These are phyloP conservation scores for Colletotrichum cuscutae DNA, from an alignment of 2,329 filamentous ascomycete species.

Conservation along the genomic window DNA sequence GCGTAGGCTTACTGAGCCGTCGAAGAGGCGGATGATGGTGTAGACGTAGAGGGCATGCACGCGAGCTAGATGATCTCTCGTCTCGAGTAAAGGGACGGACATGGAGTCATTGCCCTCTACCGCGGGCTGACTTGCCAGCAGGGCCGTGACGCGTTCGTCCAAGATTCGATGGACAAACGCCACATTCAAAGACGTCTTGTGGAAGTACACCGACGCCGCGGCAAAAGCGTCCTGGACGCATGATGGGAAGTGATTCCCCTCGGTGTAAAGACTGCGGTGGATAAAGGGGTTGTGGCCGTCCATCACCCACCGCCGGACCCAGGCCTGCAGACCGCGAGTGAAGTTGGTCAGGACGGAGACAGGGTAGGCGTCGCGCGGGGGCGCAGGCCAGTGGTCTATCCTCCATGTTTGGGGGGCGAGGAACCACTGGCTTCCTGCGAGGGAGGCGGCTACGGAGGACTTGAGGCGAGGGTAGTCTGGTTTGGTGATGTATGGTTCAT, in stretches of 20 bases:
- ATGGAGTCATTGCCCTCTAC: conserved; percentile 1
- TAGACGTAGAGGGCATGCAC: conserved; percentile 39
- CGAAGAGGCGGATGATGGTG: conserved; percentile 39
- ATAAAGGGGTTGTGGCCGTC: conserved; percentile 41
- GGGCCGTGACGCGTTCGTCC: conserved; percentile 34
- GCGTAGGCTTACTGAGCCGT: conserved; percentile 38
- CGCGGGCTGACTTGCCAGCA: conserved; percentile 31
- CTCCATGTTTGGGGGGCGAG: conserved; percentile 36
- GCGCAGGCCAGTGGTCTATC: conserved; percentile 24
- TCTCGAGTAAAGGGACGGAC: conserved; percentile 3
- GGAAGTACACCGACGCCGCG: conserved; percentile 36
- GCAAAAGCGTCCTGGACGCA: conserved; percentile 41
- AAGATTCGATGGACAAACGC: conserved; percentile 38
- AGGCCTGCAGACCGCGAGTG: conserved; percentile 37
- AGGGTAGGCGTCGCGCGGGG: conserved; percentile 18
- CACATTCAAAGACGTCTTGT: conserved; percentile 39
- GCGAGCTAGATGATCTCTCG: conserved; percentile 36
- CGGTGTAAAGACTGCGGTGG: conserved; percentile 39
- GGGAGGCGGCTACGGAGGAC: neutral
- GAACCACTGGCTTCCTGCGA: conserved; percentile 33
- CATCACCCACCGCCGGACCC: conserved; percentile 40
- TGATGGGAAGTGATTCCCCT: conserved; percentile 34
- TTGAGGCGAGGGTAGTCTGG: neutral
- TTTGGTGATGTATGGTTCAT: neutral
- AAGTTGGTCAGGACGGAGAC: conserved; percentile 38